These are phyloP conservation scores for Epicoccum nigrum DNA, from an alignment of 2,329 filamentous ascomycete genomes.

Conservation along the genomic window DNA sequence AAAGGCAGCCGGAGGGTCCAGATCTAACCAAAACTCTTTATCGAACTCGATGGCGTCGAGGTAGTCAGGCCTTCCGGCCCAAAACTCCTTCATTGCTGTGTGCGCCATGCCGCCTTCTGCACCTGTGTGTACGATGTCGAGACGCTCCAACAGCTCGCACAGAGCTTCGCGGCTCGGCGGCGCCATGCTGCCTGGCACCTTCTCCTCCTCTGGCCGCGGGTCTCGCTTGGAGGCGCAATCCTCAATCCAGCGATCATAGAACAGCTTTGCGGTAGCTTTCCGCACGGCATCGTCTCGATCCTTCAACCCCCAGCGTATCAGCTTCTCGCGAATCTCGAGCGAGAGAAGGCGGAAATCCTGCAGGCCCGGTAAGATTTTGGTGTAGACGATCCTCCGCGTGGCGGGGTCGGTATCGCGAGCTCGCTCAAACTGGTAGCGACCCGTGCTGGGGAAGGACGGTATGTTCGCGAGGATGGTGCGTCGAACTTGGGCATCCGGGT, in stretches of 20 bases:
- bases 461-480: constrained; percentile 87
- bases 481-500: constrained; percentile 91
- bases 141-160: constrained; percentile 88
- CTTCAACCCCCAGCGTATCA: constrained; percentile 90
- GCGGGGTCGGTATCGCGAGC: constrained; percentile 86
- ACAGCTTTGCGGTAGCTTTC: constrained; percentile 87
- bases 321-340: constrained; percentile 91
- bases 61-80: constrained; percentile 88
- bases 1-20: constrained; percentile 86
- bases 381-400: constrained; percentile 85
- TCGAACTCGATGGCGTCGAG: constrained; percentile 74
- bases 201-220: constrained; percentile 62
- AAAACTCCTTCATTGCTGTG: constrained; percentile 95
- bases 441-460: constrained; percentile 79
- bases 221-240: constrained; percentile 78
- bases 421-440: constrained; percentile 87
- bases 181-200: constrained; percentile 52
- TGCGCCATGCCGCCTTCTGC: constrained; percentile 88
- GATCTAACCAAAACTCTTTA: constrained; percentile 78
- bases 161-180: constrained; percentile 75
- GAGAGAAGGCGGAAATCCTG: constrained; percentile 95
- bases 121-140: constrained; percentile 90
- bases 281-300: constrained; percentile 94
- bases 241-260: constrained; percentile 96
- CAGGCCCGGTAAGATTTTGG: constrained; percentile 81